Conservation (phyloP, 2,329 filamentous ascomycete species). For the Exophiala alcalophila region DNA sequence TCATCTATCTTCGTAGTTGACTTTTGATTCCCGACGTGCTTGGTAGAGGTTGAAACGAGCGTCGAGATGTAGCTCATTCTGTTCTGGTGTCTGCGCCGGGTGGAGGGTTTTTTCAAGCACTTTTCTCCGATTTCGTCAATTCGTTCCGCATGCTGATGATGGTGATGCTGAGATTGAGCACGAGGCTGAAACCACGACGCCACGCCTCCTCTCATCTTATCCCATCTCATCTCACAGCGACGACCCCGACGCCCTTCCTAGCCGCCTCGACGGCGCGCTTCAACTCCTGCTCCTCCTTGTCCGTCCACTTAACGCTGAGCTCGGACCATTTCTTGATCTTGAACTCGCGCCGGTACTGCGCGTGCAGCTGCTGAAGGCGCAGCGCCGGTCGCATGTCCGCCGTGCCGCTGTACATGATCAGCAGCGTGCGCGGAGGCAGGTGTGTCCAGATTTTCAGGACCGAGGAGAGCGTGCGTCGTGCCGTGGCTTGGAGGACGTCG, state of each 20-base stretch:
- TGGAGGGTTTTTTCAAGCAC: too few species aligned
- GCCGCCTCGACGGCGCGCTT: conserved; percentile 56
- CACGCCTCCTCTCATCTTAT: neutral
- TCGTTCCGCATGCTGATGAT: too few species aligned
- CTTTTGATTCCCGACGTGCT: too few species aligned
- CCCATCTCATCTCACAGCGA: conserved; percentile 53
- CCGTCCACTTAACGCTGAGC: conserved; percentile 62
- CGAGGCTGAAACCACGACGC: too few species aligned
- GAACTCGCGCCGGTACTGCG: conserved; percentile 56
- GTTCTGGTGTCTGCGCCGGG: too few species aligned
- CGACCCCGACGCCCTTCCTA: conserved; percentile 57
- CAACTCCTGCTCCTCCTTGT: conserved; percentile 60
- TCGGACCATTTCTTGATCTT: conserved; percentile 62
- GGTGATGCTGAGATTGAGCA: too few species aligned
- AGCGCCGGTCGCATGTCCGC: conserved; percentile 58
- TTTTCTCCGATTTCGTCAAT: too few species aligned
- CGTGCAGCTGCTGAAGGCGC: conserved; percentile 56
- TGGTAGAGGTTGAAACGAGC: too few species aligned
- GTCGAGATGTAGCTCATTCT: too few species aligned
- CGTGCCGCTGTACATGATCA: conserved; percentile 64
- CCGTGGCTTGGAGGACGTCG: conserved; percentile 43
- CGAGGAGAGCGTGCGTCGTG: conserved; percentile 50
- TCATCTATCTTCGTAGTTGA: too few species aligned
- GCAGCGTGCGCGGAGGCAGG: conserved; percentile 54
- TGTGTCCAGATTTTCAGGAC: conserved; percentile 55